Evolutionary conservation across 352 stramenopile species (phyloP).

Genomic region (Phytophthora sp.): DNA sequence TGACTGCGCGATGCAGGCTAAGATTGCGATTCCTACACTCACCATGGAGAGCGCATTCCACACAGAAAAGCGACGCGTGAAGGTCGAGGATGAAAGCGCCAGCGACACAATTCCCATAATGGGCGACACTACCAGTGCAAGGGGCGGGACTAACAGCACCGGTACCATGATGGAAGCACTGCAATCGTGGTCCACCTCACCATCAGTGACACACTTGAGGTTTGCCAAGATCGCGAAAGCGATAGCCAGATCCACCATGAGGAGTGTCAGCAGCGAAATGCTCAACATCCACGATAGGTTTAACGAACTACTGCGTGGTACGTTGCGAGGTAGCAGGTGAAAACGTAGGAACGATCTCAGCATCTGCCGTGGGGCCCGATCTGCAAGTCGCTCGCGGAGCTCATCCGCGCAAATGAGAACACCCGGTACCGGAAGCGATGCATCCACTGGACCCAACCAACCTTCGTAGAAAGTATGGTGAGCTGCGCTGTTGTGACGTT

Average conservation of each 20-base stretch:
- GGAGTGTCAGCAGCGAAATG: conserved; percentile 60
- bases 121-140: conserved; percentile 73
- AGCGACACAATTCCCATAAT: conserved; percentile 81
- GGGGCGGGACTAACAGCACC: conserved; percentile 68
- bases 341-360: conserved; percentile 53
- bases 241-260: conserved; percentile 83
- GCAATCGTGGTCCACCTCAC: conserved; percentile 71
- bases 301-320: conserved; percentile 58
- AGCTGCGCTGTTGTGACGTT: conserved; percentile 20
- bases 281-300: conserved; percentile 74
- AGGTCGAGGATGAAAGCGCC: conserved; percentile 69
- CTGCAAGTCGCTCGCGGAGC: conserved; percentile 62
- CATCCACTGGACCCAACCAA: conserved; percentile 76
- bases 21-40: conserved; percentile 73
- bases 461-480: conserved; percentile 69
- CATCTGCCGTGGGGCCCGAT: conserved; percentile 43
- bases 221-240: conserved; percentile 84
- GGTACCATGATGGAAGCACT: conserved; percentile 77
- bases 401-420: conserved; percentile 76
- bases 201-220: conserved; percentile 78
- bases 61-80: conserved; percentile 73
- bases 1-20: conserved; percentile 66
- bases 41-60: conserved; percentile 86
- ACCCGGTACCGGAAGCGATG: conserved; percentile 70
- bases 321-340: conserved; percentile 61